Evolutionary conservation across 345 rosid species (phyloP).

Genomic region (Noccaea caerulescens): DNA sequence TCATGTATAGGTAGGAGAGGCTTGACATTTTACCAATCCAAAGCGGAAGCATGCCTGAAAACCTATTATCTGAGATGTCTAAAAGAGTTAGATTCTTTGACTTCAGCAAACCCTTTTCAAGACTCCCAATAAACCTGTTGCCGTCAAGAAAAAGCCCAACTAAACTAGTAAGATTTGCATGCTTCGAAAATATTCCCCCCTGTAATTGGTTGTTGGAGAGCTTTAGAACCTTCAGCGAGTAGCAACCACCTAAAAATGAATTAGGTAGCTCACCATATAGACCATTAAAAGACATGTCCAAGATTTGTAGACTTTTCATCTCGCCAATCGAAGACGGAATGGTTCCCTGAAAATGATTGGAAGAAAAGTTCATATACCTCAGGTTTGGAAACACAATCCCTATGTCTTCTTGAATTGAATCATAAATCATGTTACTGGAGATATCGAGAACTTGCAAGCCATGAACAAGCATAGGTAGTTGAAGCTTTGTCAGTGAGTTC

Average conservation of each 20-base stretch:
- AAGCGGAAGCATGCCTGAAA: conserved; percentile 7
- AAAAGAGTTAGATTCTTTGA: conserved; percentile 13
- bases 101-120: conserved; percentile 8
- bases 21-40: conserved; percentile 28
- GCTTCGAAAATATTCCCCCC: conserved; percentile 9
- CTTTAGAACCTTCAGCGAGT: conserved; percentile 18
- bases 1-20: conserved; percentile 4
- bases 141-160: conserved; percentile 19
- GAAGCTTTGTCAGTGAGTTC: conserved; percentile 33
- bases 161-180: conserved; percentile 35
- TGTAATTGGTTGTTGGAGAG: conserved; percentile 34
- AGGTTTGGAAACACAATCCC: conserved; percentile 32
- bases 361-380: conserved; percentile 23
- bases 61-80: conserved; percentile 26
- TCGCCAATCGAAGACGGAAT: conserved; percentile 35
- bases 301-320: conserved; percentile 25
- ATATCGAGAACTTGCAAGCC: conserved; percentile 36
- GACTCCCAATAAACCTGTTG: conserved; percentile 30
- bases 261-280: conserved; percentile 31
- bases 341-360: conserved; percentile 30
- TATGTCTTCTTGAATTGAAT: conserved; percentile 28
- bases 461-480: conserved; percentile 27
- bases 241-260: conserved; percentile 16
- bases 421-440: conserved; percentile 27
- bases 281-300: conserved; percentile 37